Percentiles rank a stretch among this genome's conserved stretches.
phyloP scores from a whole-genome alignment of 148 eudicot genomes.

The Chenopodium album region DNA sequence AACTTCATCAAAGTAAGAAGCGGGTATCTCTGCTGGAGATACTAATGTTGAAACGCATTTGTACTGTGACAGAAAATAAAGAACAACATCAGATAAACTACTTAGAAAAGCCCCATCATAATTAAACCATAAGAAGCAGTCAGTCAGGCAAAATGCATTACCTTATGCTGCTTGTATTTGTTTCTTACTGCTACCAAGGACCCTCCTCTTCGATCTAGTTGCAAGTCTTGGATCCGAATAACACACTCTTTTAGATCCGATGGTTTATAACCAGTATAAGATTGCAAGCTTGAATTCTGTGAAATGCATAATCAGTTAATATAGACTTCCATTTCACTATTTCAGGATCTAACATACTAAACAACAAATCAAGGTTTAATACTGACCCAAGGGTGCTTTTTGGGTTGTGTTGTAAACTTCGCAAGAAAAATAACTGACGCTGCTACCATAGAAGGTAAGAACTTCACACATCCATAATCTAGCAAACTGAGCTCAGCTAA shows the following conservation, averaged over 20 bases:
- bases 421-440: constrained; percentile 89
- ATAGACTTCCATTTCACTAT: not conserved
- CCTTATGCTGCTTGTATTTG: constrained; percentile 88
- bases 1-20: constrained; percentile 48
- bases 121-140: not conserved
- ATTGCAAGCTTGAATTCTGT: constrained; percentile 56
- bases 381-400: constrained; percentile 76
- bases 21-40: constrained; percentile 56
- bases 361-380: not conserved
- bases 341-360: not conserved
- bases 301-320: not conserved
- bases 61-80: constrained; percentile 43
- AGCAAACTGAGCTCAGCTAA: constrained; percentile 84
- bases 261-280: constrained; percentile 65
- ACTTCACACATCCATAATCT: constrained; percentile 70
- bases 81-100: constrained; percentile 21
- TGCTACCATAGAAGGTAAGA: constrained; percentile 78
- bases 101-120: too few relatives aligned
- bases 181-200: constrained; percentile 62
- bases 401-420: constrained; percentile 51
- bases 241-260: constrained; percentile 80
- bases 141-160: constrained; percentile 20
- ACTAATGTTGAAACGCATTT: constrained; percentile 63
- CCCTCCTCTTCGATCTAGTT: constrained; percentile 53
- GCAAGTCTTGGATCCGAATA: constrained; percentile 66